Evolutionary conservation across 129 eudicot species (phyloP).

Genomic region (Centrapalus pauciflorus): DNA sequence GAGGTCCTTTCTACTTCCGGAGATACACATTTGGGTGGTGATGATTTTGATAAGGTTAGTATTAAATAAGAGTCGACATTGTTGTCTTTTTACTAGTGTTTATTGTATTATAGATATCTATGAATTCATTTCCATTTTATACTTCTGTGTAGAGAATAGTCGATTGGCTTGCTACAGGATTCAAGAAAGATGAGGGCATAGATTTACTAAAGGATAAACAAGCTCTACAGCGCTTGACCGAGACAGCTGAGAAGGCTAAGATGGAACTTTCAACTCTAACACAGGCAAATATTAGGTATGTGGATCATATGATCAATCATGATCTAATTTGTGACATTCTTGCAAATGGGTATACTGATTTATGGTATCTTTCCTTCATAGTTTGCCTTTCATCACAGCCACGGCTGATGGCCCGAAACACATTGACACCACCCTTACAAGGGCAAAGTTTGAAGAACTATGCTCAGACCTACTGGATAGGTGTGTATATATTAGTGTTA

Average conservation of each 20-base stretch:
- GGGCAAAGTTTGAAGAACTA: conserved; percentile 92
- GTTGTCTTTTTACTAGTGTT: not conserved
- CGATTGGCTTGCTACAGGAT: conserved; percentile 88
- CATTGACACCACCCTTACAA: conserved; percentile 89
- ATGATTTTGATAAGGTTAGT: conserved; percentile 91
- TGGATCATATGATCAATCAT: not conserved
- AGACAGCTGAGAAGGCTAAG: conserved; percentile 98
- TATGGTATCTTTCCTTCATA: conserved; percentile 24
- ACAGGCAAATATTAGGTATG: conserved; percentile 83
- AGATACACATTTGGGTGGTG: conserved; percentile 98
- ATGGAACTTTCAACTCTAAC: conserved; percentile 96
- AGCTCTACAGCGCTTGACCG: conserved; percentile 94
- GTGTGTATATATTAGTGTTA: conserved; percentile 32
- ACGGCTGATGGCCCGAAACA: conserved; percentile 98
- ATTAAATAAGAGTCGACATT: not conserved
- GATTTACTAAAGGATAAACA: conserved; percentile 96
- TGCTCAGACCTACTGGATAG: conserved; percentile 97
- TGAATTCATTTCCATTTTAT: not conserved
- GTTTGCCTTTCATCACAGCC: conserved; percentile 98
- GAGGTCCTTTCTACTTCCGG: conserved; percentile 99
- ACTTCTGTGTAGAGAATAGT: conserved; percentile 66
- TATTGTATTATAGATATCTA: not conserved
- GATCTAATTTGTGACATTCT: not conserved
- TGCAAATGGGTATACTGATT: not conserved
- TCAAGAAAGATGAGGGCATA: conserved; percentile 89